Evolutionary conservation across 1,284 basidiomycete genomes (phyloP), one percentile per base, ranked within the genome.

Genomic region (Trichosporon faecale): DNA sequence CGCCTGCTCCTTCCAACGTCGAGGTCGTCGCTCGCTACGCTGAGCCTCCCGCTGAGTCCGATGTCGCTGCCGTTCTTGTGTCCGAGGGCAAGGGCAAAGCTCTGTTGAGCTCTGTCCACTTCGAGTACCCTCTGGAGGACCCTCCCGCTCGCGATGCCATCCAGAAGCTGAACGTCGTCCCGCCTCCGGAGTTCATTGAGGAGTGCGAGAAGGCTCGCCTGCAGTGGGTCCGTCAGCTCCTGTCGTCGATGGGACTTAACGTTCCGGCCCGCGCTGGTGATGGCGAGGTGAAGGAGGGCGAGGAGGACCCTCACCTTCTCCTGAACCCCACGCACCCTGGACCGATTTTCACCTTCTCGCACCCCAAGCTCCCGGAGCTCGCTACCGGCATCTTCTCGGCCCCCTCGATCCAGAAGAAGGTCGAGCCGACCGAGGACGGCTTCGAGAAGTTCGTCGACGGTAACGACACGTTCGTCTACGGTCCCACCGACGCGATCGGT

Each of bases 381-480:
- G 74, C 75, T 0, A 29, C 66, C 0, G 52, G 61, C 0, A 40
- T 72, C 1, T 74, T 79, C 16, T 67, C 70, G 0, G 67, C 71
- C 6, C 55, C 74, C 16, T 71, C 70, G 6, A 67, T 80, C 12
- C 65, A 70, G 66, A 70, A 64, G 23, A 79, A 79, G 70, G 66
- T 80, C 70, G 66, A 52, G n/a, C 35, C 68, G 16, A 72, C 64
- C 2, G 72, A 79, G 21, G 84, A 14, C 77, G 77, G 69, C 69
- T 85, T 25, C 70, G 55, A 68, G 37, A 65, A 74, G 18, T 82
- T 90, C 69, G 82, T 87, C 72, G 91, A 92, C 75, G 82, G 83
- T 1, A 87, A 88, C 72, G 92, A 96, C 79, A 88, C 86, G 8
- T 90, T 96, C 78, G 83, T 85, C 46, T 75, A 90, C 91, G 73